Base-by-base conservation (phyloP, 139 green algal genomes). In the Ettlia oleoabundans region DNA sequence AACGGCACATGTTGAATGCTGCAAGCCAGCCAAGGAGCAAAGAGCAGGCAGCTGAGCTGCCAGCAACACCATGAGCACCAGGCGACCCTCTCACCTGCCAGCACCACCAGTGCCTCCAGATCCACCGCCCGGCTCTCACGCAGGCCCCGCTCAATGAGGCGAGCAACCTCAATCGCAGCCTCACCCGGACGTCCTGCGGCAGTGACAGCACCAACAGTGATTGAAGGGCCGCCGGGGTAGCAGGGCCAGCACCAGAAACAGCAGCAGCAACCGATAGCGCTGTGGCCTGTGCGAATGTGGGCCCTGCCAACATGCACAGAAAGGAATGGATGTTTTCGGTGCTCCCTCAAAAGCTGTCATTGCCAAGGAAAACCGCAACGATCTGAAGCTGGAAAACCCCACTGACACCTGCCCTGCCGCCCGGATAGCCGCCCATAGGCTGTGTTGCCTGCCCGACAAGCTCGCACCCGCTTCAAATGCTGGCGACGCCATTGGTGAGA, bases 41-140 rank as follows among this genome's bases (percentile, higher is more conserved):
- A 37, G 62, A 28, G 62, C 15, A 69, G 62, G 62, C 30, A 37
- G 62, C 21, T 28, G 18, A 13, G 26, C 47, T 24, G 47, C 47
- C 47, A 58, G 47, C 13, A 10, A 58, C n/a, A n/a, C n/a, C n/a
- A n/a, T n/a, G 10, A 22, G 15, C 55, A 8, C 5, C 55, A 65
- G 21, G 65, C 8, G 6, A 72, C n/a, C n/a, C 91, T 19, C 42
- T 62, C 64, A 37, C 75, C 80, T 26, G 94, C 88, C 72, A 96
- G 64, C 41, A 98, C 93, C 82, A 93, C 97, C 71, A 98, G 88
- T 30, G 95, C 89, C 86, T 98, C 95, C 42, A 87, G 79, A 85
- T 98, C 95, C 43, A 98, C 80, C 5, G 95, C 95, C 19, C 90
- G 82, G 80, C 85, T 94, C 72, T 95, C 88, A 28, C 88, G 74